Evolutionary conservation across 176 grass and related monocot genomes (phyloP), one percentile per base, ranked within the genome.

Genomic region (Aegilops bicornis): DNA sequence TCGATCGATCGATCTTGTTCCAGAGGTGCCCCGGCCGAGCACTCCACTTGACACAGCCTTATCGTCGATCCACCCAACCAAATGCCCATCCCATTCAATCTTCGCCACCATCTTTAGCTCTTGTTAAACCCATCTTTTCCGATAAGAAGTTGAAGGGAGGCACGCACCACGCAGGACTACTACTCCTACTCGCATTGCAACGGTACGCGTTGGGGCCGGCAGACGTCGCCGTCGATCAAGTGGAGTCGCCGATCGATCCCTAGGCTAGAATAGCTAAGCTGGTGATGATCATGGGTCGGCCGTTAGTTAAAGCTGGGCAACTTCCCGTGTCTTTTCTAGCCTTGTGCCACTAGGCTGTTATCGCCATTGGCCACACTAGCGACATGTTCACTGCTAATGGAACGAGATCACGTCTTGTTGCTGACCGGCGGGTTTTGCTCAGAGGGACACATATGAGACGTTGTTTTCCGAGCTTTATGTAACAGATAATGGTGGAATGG

Each of bases 41-140:
- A 20, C 65, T 79, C 60, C 77, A 81, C 82, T 80, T n/a, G 24
- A 76, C 22, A 25, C 10, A 27, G n/a, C 43, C 47, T n/a, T 43
- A 80, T 39, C 65, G 24, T 39, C 65, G 43, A 76, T 17, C 73
- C 79, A 60, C 82, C 25, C 66, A 84, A 68, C 25, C 54, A 89
- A 68, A 83, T 62, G 69, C 82, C 16, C 82, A 63, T 89, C 68
- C 35, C 67, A 74, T 64, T 80, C 48, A 30, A 84, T 31, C 27
- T 30, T 22, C 48, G 4, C 66, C 33, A 48, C 77, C 32, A 40
- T 64, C 40, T 66, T 75, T 43, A 86, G 63, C 39, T 9, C 35
- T 45, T 70, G 72, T 69, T 76, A 69, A 69, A 67, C 36, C 64
- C 36, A 83, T 45, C 80, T 22, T 84, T 67, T 70, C 13, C 4